phyloP scores from a whole-genome alignment of 495 filamentous ascomycete genomes.

The Letharia lupina region DNA sequence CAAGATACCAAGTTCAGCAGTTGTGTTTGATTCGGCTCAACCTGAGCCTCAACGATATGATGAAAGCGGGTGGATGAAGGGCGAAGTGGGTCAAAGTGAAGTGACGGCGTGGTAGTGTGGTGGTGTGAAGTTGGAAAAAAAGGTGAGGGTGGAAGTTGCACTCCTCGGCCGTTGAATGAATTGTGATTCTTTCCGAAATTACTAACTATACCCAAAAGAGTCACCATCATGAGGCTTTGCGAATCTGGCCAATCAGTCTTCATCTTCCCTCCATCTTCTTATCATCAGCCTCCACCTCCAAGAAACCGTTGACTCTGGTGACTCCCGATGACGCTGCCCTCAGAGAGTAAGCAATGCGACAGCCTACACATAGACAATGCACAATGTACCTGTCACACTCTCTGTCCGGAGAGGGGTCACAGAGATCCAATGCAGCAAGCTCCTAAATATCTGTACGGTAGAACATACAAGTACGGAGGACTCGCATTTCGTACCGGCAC shows the following conservation, averaged over 20 bases:
- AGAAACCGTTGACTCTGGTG: background rate
- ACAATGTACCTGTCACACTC: too few species aligned
- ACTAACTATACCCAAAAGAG: background rate
- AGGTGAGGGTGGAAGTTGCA: background rate
- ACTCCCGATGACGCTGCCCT: too few species aligned
- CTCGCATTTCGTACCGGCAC: too few species aligned
- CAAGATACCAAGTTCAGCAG: conserved; percentile 17
- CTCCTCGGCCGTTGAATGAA: background rate
- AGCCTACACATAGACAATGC: too few species aligned
- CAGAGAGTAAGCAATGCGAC: too few species aligned
- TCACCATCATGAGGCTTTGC: background rate
- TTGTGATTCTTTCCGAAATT: background rate
- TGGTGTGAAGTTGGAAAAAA: background rate
- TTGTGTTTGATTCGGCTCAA: conserved; percentile 6
- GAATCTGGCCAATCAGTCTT: background rate
- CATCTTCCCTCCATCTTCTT: background rate
- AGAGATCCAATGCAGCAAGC: too few species aligned
- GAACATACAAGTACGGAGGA: too few species aligned
- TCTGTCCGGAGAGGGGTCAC: too few species aligned
- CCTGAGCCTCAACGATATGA: background rate
- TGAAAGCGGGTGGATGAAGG: background rate
- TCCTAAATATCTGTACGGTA: too few species aligned
- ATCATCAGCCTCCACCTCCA: background rate
- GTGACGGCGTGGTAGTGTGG: background rate
- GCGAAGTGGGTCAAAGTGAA: background rate